Conservation (phyloP, 352 stramenopile species). For the Pythium pyrilobum region DNA sequence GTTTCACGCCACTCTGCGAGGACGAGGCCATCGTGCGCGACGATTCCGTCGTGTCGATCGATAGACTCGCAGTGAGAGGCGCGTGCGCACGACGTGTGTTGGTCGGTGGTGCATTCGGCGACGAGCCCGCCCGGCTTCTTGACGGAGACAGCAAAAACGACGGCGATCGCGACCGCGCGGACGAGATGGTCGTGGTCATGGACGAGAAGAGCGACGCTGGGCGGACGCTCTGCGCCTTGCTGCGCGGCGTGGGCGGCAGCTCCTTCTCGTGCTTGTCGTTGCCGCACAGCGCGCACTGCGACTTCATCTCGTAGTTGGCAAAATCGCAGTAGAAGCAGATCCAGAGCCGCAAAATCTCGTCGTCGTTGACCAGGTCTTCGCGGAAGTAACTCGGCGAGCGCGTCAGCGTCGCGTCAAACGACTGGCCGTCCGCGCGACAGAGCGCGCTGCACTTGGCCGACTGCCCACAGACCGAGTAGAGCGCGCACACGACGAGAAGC, state of each 20-base stretch:
- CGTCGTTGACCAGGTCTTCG: constrained; percentile 44
- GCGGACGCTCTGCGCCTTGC: constrained; percentile 24
- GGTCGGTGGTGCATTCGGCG: constrained; percentile 3
- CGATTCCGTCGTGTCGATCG: neutral
- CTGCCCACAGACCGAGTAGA: constrained; percentile 29
- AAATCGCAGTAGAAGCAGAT: constrained; percentile 52
- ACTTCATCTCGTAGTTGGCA: constrained; percentile 57
- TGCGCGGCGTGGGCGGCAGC: constrained; percentile 12
- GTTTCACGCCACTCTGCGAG: neutral
- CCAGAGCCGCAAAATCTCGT: constrained; percentile 46
- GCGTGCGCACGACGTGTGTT: no score
- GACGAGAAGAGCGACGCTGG: constrained; percentile 29
- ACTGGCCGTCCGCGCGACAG: constrained; percentile 11
- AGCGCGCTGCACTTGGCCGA: constrained; percentile 21
- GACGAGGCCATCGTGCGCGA: neutral
- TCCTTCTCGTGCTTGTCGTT: constrained; percentile 32
- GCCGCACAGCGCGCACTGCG: constrained; percentile 38
- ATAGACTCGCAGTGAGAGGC: no score
- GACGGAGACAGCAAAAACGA: constrained; percentile 17
- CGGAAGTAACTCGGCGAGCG: constrained; percentile 29
- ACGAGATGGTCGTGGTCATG: constrained; percentile 23
- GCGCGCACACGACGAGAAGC: constrained; percentile 21
- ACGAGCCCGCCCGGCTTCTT: neutral
- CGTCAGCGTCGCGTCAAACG: constrained; percentile 21
- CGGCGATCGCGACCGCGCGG: constrained; percentile 15